These are phyloP conservation scores for Syzygium jambos DNA, from an alignment of 345 rosid species.

Conservation along the genomic window DNA sequence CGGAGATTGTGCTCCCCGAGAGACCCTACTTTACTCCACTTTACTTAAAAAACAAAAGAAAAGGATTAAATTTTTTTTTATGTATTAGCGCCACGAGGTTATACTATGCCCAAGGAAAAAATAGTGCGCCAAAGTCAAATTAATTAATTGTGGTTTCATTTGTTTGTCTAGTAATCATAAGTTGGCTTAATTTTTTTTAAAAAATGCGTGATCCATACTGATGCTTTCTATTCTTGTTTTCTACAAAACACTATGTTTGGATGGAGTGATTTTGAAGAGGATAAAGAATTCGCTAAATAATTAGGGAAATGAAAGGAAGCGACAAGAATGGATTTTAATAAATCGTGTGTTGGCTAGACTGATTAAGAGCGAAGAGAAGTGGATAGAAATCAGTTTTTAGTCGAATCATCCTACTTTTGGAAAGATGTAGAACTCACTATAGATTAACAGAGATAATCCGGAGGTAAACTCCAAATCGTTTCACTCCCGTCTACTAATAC, in stretches of 20 bases:
- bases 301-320: neutral
- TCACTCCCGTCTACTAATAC: neutral
- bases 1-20: neutral
- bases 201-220: neutral
- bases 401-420: neutral
- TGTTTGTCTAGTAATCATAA: neutral
- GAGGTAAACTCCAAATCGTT: neutral
- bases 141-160: neutral
- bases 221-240: neutral
- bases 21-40: neutral
- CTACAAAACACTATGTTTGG: neutral
- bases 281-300: neutral
- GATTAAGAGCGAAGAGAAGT: neutral
- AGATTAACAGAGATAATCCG: neutral
- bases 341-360: too few species aligned
- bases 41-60: neutral
- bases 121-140: neutral
- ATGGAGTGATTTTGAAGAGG: neutral
- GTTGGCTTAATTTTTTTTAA: neutral
- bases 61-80: too few species aligned
- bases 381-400: neutral
- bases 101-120: neutral
- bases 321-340: too few species aligned
- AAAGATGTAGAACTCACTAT: neutral
- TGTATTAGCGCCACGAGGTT: neutral